Evolutionary conservation across 768 basidiomycete genomes (phyloP), one percentile per base, ranked within the genome.

Genomic region (Bullera alba): DNA sequence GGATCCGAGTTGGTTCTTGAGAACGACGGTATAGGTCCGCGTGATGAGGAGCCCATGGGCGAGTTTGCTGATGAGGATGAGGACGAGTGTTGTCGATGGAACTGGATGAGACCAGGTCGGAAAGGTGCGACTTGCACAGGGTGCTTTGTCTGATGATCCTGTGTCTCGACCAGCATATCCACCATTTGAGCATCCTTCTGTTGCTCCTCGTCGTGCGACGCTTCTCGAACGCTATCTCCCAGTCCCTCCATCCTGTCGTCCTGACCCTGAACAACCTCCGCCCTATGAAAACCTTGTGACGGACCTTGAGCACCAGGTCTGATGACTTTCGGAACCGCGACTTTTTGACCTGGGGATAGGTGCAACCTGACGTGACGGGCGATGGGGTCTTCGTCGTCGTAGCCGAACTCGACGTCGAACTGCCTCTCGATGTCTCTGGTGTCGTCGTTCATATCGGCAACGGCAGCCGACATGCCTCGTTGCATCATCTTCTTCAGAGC

Each of bases 81-180:
- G 8, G 46, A 43, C 6, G 53, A 55, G 22, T 50, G 38, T 16
- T 35, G 36, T 19, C 54, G 50, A 26, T 60, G 58, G 45, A 63
- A 60, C 32, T 64, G 48, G 39, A 60, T 55, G 21, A 60, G 41
- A n/a, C 58, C 57, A 21, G 61, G 61, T 50, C 50, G 50, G 47
- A 60, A 60, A 19, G 48, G 28, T 42, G 19, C 47, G 19, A 30
- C 30, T 27, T 41, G 50, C 2, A 42, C 42, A 30, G 38, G 17
- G 19, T 52, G 43, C 32, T 8, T 34, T 34, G 32, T n/a, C 32
- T 34, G 10, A 34, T 34, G 8, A 8, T 34, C 32, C 32, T 29
- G 17, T n/a, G n/a, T n/a, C 17, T 5, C 46, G 27, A 25, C 10
- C 38, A 45, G 36, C 22, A 45, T 42, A n/a, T 17, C 17, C 2